Percentiles rank a stretch among this genome's conserved stretches.
Evolutionary conservation across 75 land plant species (phyloP).

Genomic region (Pinus taeda): DNA sequence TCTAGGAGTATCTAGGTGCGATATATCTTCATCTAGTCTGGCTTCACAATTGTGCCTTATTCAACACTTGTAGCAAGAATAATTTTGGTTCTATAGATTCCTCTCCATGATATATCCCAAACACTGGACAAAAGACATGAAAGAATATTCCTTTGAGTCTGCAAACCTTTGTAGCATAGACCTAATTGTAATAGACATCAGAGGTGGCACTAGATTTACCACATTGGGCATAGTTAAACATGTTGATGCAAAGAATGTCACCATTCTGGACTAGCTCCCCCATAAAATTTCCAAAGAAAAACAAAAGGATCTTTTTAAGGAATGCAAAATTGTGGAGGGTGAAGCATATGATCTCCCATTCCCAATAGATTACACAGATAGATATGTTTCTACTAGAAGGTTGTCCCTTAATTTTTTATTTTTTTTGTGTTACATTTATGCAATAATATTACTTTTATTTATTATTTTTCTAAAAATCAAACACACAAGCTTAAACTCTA

Average conservation of each 20-base stretch:
- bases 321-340: slow-evolving; percentile 87
- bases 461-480: neutral
- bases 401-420: slow-evolving; percentile 13
- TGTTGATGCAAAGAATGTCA: slow-evolving; percentile 95
- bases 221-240: slow-evolving; percentile 89
- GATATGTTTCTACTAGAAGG: slow-evolving; percentile 99
- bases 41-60: slow-evolving; percentile 91
- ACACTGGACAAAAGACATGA: slow-evolving; percentile 99
- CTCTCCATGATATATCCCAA: slow-evolving; percentile 96
- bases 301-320: slow-evolving; percentile 83
- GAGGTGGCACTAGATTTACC: slow-evolving; percentile 96
- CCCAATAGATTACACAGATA: slow-evolving; percentile 84
- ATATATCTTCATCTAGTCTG: slow-evolving; percentile 51
- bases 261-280: slow-evolving; percentile 95
- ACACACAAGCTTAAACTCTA: neutral
- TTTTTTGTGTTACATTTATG: neutral
- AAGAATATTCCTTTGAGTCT: slow-evolving; percentile 96
- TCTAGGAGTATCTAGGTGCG: slow-evolving; percentile 20
- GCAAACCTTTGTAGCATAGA: slow-evolving; percentile 64
- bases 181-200: slow-evolving; percentile 88
- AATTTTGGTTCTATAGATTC: slow-evolving; percentile 96
- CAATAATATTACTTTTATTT: too few species aligned
- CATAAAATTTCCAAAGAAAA: slow-evolving; percentile 97
- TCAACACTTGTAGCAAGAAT: slow-evolving; percentile 92
- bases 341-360: slow-evolving; percentile 97